Evolutionary conservation across 2,329 filamentous ascomycete species (phyloP).

Genomic region (Phoma sp.): DNA sequence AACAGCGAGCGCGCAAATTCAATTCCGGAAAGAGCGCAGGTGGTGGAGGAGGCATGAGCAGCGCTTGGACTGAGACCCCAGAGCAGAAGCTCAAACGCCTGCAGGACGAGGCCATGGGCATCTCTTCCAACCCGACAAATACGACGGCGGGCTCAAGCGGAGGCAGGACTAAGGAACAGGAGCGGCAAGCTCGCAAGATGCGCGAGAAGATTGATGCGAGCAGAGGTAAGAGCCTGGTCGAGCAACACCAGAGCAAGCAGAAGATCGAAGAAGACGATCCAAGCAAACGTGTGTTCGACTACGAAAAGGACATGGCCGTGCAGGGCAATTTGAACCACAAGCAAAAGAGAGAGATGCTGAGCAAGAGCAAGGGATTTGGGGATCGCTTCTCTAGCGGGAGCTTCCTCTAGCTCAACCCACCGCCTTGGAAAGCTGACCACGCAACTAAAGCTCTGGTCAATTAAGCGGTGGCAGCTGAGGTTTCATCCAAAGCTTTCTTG

Average conservation of each 20-base stretch:
- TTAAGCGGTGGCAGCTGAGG: too few species aligned
- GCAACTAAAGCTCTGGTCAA: too few species aligned
- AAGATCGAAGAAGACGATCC: conserved; percentile 84
- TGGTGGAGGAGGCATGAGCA: conserved; percentile 57
- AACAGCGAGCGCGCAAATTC: conserved; percentile 82
- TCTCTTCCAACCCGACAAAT: conserved; percentile 54
- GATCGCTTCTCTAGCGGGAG: conserved; percentile 78
- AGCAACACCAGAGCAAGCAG: conserved; percentile 55
- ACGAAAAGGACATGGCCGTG: conserved; percentile 90
- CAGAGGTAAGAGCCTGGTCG: conserved; percentile 53
- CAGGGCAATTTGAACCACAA: conserved; percentile 73
- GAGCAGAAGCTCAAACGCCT: conserved; percentile 83
- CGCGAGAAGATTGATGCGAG: conserved; percentile 60
- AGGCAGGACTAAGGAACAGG: conserved; percentile 48
- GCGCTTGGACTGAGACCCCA: conserved; percentile 88
- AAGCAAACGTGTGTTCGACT: conserved; percentile 84
- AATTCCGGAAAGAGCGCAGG: conserved; percentile 69
- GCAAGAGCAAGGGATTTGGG: conserved; percentile 79
- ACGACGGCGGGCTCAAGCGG: conserved; percentile 30
- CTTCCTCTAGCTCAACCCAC: conserved; percentile 51
- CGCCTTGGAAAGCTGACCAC: background rate
- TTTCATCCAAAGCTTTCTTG: too few species aligned
- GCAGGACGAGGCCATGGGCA: conserved; percentile 81
- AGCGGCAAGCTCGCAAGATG: conserved; percentile 57
- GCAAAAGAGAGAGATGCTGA: conserved; percentile 79